Evolutionary conservation across 768 basidiomycete species (phyloP), one percentile per base, ranked within the genome.

Genomic region (Tulasnella sp.): DNA sequence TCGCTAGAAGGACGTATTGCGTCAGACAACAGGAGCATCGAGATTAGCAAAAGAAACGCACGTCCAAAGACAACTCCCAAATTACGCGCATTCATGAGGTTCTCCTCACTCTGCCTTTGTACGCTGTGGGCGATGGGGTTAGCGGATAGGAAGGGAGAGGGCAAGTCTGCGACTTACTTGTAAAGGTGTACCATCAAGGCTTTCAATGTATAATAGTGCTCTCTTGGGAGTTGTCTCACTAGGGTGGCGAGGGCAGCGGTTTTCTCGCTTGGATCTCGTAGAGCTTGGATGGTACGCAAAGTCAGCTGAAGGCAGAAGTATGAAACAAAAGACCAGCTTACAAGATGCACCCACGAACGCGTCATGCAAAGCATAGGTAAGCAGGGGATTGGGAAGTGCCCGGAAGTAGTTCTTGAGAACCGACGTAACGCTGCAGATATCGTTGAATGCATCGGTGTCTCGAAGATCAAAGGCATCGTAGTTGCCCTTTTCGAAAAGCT

Each of bases 41-140:
- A n/a, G 9, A 74, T 21, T 62, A 19, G 21, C 6, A 18, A 12
- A 40, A 44, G 48, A 38, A 19, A 91, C 97, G 86, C 85, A 99
- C 97, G 98, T 82, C 98, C 98, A 85, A 99, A 98, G 58, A 99
- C 97, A 40, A 99, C 96, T 8, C 98, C 98, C 31, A 99, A 87
- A 83, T 99, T 99, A 81, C 96, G 90, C 3, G 95, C 93, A 74
- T 91, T 95, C 98, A 99, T 99, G 76, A 96, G 88, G 85, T 99
- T 99, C 73, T 86, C 88, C 58, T 92, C 90, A 77, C 89, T 89
- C 44, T 88, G 88, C 79, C 91, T 87, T 82, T 91, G 90, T 40
- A 99, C 89, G 76, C 89, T 88, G 81, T 18, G n/a, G 44, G 52
- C 31, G 34, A n/a, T 73, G 36, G 39, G 14, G 39, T 68, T 46